phyloP scores from a whole-genome alignment of 306 rosid genomes.

The Alnus rubra region DNA sequence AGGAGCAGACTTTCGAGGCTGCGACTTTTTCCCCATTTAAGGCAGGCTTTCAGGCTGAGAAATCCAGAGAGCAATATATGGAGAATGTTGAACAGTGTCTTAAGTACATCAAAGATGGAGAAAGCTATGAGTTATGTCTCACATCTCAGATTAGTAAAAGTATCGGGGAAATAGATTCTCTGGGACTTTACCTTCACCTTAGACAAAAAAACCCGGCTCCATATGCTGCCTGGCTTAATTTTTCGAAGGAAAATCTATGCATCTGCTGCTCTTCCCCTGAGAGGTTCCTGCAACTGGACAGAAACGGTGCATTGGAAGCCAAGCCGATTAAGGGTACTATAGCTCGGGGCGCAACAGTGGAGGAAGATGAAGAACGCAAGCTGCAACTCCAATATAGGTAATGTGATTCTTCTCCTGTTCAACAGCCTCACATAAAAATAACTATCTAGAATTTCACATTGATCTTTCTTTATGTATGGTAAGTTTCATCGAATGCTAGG shows the following conservation, averaged over 20 bases:
- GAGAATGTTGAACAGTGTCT: constrained; percentile 75
- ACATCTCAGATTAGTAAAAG: constrained; percentile 85
- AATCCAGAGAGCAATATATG: constrained; percentile 69
- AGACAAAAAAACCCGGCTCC: constrained; percentile 96
- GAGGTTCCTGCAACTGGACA: constrained; percentile 81
- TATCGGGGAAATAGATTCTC: constrained; percentile 49
- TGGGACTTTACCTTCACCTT: constrained; percentile 78
- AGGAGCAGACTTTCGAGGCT: constrained; percentile 31
- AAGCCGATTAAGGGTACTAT: constrained; percentile 96
- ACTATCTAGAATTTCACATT: not conserved
- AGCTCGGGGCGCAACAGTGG: constrained; percentile 79
- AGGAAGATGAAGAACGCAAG: constrained; percentile 72
- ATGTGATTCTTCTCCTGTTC: constrained; percentile 17
- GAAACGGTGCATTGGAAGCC: constrained; percentile 76
- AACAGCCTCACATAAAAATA: not conserved
- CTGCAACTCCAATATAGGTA: constrained; percentile 77
- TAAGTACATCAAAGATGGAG: constrained; percentile 85
- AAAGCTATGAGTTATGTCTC: constrained; percentile 94
- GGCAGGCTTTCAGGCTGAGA: constrained; percentile 64
- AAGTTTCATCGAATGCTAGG: not conserved
- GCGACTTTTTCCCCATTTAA: constrained; percentile 30
- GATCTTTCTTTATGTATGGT: not conserved
- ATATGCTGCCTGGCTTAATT: constrained; percentile 96
- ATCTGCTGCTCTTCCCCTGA: constrained; percentile 97
- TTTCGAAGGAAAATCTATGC: constrained; percentile 66